Evolutionary conservation across 2,329 filamentous ascomycete species (phyloP).

Genomic region (Colletotrichum kahawae): DNA sequence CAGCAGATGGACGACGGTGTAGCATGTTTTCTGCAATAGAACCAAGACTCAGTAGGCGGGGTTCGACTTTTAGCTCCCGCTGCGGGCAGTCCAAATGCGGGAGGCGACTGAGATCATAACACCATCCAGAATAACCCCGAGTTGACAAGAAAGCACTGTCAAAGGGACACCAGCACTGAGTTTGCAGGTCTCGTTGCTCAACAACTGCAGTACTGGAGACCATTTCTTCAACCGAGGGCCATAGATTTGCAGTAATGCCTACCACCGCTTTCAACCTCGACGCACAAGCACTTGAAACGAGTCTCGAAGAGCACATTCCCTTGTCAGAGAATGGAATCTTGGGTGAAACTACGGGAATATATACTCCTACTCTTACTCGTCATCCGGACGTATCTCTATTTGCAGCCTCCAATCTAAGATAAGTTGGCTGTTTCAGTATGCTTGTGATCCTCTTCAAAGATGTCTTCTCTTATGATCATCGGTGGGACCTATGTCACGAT

Average conservation of each 20-base stretch:
- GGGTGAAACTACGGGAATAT: background rate
- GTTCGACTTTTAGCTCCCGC: fast-evolving
- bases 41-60: background rate
- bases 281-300: background rate
- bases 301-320: background rate
- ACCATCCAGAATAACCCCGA: background rate
- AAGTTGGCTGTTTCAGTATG: background rate
- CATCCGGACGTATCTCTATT: background rate
- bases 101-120: background rate
- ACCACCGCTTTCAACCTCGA: background rate
- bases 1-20: background rate
- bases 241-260: background rate
- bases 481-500: too few relatives aligned
- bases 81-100: background rate
- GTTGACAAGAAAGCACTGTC: background rate
- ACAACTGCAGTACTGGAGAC: background rate
- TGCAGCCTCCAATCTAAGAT: background rate
- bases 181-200: too few relatives aligned
- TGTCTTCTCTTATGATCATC: too few relatives aligned
- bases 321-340: background rate
- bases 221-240: background rate
- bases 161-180: background rate
- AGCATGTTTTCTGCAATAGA: background rate
- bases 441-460: background rate
- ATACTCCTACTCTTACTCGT: background rate